Percentiles rank a stretch among this genome's conserved stretches.
phyloP scores from a whole-genome alignment of 345 rosid genomes.

The Linum usitatissimum region DNA sequence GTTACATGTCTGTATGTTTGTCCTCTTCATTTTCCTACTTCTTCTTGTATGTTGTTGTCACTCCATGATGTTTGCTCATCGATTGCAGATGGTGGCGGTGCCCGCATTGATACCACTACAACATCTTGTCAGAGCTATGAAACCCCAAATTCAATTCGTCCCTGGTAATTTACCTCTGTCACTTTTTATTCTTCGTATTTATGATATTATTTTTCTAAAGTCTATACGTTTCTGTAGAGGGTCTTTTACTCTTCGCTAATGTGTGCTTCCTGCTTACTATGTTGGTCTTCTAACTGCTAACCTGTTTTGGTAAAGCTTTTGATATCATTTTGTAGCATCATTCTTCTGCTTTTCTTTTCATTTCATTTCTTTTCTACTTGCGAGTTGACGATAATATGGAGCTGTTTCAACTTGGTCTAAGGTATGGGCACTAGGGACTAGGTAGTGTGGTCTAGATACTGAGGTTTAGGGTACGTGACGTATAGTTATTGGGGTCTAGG shows the following conservation, averaged over 20 bases:
- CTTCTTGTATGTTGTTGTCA: not conserved
- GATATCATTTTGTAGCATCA: no score
- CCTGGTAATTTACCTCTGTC: slow-evolving; percentile 36
- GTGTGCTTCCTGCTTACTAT: no score
- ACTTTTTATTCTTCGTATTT: not conserved
- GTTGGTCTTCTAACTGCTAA: no score
- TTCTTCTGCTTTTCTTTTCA: no score
- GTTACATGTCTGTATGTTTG: no score
- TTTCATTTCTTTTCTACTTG: no score
- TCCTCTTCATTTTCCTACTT: not conserved
- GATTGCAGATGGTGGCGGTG: slow-evolving; percentile 67
- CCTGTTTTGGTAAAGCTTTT: not conserved
- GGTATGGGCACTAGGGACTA: no score
- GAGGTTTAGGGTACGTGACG: no score
- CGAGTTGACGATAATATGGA: no score
- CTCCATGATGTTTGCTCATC: not conserved
- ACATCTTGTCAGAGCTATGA: slow-evolving; percentile 65
- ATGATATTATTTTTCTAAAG: not conserved
- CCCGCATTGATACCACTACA: slow-evolving; percentile 58
- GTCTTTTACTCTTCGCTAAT: not conserved
- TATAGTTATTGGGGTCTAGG: no score
- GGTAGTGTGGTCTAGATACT: no score
- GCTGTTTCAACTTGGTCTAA: no score
- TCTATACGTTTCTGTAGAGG: not conserved
- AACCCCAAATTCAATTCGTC: slow-evolving; percentile 85